phyloP scores from a whole-genome alignment of 257 asterid species.

The Prunella vulgaris region DNA sequence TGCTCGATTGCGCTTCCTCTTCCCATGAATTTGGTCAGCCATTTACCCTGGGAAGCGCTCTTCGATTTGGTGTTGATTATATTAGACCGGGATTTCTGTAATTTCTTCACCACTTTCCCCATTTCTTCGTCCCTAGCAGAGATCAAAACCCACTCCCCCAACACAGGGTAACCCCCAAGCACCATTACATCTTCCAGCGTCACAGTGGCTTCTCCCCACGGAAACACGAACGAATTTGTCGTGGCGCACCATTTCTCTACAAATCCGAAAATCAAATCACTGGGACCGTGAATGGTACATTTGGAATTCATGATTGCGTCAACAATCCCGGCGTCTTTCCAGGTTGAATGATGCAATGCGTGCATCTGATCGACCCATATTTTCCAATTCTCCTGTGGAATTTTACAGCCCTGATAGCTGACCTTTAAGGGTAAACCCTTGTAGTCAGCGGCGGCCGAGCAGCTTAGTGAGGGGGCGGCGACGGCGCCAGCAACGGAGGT shows the following conservation, averaged over 20 bases:
- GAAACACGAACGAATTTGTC: conserved; percentile 26
- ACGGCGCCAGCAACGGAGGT: neutral
- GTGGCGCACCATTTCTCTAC: conserved; percentile 25
- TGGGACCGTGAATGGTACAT: neutral
- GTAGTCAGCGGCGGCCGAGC: neutral
- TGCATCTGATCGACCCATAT: conserved; percentile 19
- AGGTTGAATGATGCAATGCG: conserved; percentile 4
- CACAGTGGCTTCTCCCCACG: conserved; percentile 43
- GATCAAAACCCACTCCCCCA: conserved; percentile 19
- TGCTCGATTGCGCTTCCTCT: conserved; percentile 24
- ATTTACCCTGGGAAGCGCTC: neutral
- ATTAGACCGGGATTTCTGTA: neutral
- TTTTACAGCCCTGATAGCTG: conserved; percentile 1
- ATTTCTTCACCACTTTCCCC: neutral
- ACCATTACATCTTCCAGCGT: conserved; percentile 35
- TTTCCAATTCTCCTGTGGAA: neutral
- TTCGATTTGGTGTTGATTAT: neutral
- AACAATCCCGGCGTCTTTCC: conserved; percentile 25
- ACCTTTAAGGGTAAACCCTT: neutral
- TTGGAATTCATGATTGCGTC: conserved; percentile 25
- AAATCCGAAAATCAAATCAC: conserved; percentile 19
- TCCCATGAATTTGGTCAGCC: conserved; percentile 27
- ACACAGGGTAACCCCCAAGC: conserved; percentile 35
- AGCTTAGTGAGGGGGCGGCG: neutral
- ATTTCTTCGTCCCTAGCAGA: neutral